A percentile compares a stretch with the other conserved stretches of the same genome.
These are phyloP conservation scores for Yarrowia sp. DNA, from an alignment of 805 yeast species.

Conservation along the genomic window DNA sequence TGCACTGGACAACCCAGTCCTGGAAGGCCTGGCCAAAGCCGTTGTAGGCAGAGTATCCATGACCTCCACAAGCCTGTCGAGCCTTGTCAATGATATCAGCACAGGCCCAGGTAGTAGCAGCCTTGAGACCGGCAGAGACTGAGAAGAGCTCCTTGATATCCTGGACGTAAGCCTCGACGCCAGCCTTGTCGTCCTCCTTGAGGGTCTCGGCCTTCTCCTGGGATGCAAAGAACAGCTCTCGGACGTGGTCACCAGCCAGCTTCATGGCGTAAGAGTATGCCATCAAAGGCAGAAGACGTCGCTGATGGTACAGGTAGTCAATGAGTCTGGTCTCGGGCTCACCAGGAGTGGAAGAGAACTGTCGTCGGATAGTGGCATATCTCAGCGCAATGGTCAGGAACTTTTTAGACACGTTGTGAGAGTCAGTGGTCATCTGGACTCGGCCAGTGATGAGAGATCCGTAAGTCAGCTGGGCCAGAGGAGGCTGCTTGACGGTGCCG, in stretches of 20 bases:
- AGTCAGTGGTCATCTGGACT: conserved; percentile 84
- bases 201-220: conserved; percentile 51
- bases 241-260: conserved; percentile 63
- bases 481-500: conserved; percentile 72
- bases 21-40: conserved; percentile 84
- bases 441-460: conserved; percentile 86
- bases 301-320: conserved; percentile 86
- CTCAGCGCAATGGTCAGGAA: conserved; percentile 80
- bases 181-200: conserved; percentile 46
- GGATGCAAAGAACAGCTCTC: conserved; percentile 44
- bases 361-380: conserved; percentile 86
- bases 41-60: conserved; percentile 87
- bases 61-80: conserved; percentile 95
- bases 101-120: conserved; percentile 84
- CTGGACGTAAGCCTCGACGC: conserved; percentile 47
- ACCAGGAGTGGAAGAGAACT: conserved; percentile 56
- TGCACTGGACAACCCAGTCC: conserved; percentile 97
- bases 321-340: conserved; percentile 67
- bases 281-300: conserved; percentile 75
- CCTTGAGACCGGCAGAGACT: conserved; percentile 82
- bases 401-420: conserved; percentile 75
- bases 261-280: conserved; percentile 75
- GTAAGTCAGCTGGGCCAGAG: conserved; percentile 83
- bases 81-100: conserved; percentile 79
- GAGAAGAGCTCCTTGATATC: conserved; percentile 75